Conservation (phyloP, 1,284 basidiomycete genomes). For the Sphaerobolus stellatus region DNA sequence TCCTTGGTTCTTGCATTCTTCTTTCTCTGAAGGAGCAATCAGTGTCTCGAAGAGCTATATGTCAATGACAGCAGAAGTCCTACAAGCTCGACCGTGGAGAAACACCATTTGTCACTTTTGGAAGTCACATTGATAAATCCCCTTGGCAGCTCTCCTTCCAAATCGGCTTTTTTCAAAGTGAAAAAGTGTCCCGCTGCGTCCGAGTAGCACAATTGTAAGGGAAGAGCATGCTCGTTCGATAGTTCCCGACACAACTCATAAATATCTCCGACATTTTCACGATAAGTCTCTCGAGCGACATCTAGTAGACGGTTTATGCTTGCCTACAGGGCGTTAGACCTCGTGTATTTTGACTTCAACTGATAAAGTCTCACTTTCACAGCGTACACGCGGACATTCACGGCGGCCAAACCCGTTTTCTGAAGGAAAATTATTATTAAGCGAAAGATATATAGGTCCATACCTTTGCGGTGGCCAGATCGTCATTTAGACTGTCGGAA, state of each 20-base stretch:
- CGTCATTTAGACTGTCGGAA: slow-evolving; percentile 68
- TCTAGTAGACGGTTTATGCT: slow-evolving; percentile 83
- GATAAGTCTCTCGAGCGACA: slow-evolving; percentile 89
- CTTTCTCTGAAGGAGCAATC: slow-evolving; percentile 57
- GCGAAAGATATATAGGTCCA: slow-evolving; percentile 3
- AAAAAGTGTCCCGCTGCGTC: slow-evolving; percentile 67
- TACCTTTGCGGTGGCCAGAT: slow-evolving; percentile 59
- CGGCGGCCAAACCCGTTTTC: slow-evolving; percentile 65
- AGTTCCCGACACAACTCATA: slow-evolving; percentile 61
- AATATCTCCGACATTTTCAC: slow-evolving; percentile 87
- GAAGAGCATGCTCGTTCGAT: slow-evolving; percentile 60
- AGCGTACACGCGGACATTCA: slow-evolving; percentile 81
- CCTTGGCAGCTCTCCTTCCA: slow-evolving; percentile 59
- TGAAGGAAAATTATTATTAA: slow-evolving; percentile 5
- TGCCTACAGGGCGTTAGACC: slow-evolving; percentile 42
- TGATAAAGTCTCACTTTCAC: slow-evolving; percentile 53
- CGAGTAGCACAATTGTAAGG: slow-evolving; percentile 66
- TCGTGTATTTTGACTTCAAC: background rate
- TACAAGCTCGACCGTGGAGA: slow-evolving; percentile 80
- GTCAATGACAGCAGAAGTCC: slow-evolving; percentile 21
- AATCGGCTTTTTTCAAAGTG: slow-evolving; percentile 61
- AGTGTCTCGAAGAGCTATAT: background rate
- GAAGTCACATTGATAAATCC: slow-evolving; percentile 69
- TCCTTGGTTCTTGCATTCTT: slow-evolving; percentile 83
- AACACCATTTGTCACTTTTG: slow-evolving; percentile 70